Evolutionary conservation across 169 alveolate genomes (phyloP), one percentile per base, ranked within the genome.

Genomic region (Plasmodium adleri): DNA sequence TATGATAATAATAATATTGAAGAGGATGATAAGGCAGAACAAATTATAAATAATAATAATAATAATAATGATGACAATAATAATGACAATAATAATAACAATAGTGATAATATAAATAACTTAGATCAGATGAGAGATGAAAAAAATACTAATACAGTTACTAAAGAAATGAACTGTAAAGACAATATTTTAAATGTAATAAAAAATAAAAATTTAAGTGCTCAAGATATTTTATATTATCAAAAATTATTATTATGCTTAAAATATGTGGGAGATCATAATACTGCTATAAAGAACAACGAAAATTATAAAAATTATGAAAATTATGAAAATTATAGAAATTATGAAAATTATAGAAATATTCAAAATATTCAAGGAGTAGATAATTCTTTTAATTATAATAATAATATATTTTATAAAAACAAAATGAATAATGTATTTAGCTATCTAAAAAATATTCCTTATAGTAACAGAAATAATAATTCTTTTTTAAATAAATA

Each of bases 161-260:
- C 49, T 22, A 47, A 64, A 24, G 75, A 63, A 56, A 76, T 7
- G 10, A 71, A 78, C 13, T 15, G n/a, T 28, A 70, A 39, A n/a
- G 26, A 17, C 7, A 63, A 15, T 15, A 5, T 76, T 39, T 17
- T 76, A 43, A 66, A 64, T 49, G 10, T 50, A 10, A 22, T 59
- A n/a, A 78, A 32, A 50, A 50, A 39, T 13, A 70, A 71, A 66
- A 39, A 43, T 28, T 0, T 12, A 1, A 43, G 17, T 20, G 13
- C n/a, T 0, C 43, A 45, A 2, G 43, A 66, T 52, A 7, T 45
- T 10, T 56, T 32, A 5, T n/a, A 75, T 12, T 28, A 75, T n/a
- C 43, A 60, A 3, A 8, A 43, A 7, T 28, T 74, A 7, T 32
- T 32, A 5, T 32, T 32, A 32, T 32, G 45, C 7, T 32, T 32